Evolutionary conservation across 805 yeast genomes (phyloP).

Genomic region (Kuraishia ogatae): DNA sequence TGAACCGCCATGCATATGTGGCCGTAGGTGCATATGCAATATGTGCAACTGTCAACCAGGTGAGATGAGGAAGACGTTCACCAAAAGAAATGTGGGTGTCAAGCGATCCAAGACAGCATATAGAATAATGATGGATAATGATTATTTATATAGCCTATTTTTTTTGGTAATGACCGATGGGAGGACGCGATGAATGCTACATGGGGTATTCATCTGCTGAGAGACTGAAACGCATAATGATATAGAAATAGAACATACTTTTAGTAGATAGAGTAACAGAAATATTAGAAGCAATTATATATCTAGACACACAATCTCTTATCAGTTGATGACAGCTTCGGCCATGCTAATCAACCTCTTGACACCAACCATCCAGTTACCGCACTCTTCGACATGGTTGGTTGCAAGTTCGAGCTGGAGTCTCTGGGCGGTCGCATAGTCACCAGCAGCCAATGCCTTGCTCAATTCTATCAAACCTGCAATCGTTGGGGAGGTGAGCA

Average conservation of each 20-base stretch:
- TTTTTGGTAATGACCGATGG: too few species aligned
- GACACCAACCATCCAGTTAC: constrained; percentile 90
- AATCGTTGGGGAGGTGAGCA: constrained; percentile 50
- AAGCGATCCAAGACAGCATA: background rate
- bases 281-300: constrained; percentile 7
- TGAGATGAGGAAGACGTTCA: background rate
- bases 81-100: background rate
- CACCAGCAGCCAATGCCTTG: constrained; percentile 38
- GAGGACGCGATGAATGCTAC: background rate
- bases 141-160: too few species aligned
- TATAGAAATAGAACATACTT: constrained; percentile 12
- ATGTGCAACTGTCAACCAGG: background rate
- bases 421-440: constrained; percentile 51
- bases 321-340: constrained; percentile 24
- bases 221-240: background rate
- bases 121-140: too few species aligned
- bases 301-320: constrained; percentile 10
- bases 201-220: background rate
- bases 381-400: constrained; percentile 62
- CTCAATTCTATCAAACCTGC: constrained; percentile 43
- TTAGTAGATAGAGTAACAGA: constrained; percentile 14
- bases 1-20: background rate
- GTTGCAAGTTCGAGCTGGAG: constrained; percentile 53
- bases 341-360: constrained; percentile 78
- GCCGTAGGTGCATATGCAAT: background rate